Conservation (phyloP, 2,329 filamentous ascomycete genomes). For the Aspergillus jensenii region DNA sequence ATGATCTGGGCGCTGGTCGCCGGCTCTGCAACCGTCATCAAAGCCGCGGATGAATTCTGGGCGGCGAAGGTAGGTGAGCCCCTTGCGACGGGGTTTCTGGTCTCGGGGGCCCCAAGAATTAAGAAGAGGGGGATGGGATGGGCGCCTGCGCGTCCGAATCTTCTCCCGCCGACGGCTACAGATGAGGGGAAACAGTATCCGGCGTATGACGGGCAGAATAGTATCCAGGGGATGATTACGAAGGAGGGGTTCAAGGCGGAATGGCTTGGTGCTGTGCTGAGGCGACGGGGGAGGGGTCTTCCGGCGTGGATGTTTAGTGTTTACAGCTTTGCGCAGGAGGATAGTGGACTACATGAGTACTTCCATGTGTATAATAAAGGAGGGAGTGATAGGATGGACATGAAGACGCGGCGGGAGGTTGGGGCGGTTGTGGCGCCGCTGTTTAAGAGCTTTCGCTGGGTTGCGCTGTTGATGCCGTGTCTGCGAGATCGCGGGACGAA, state of each 20-base stretch:
- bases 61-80: not conserved
- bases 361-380: not conserved
- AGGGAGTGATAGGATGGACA: not conserved
- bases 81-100: slow-evolving; percentile 2
- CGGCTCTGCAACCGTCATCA: slow-evolving; percentile 3
- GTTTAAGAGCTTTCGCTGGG: slow-evolving; percentile 6
- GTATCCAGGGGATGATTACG: not conserved
- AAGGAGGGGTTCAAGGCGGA: slow-evolving; percentile 6
- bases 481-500: not conserved
- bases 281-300: not conserved
- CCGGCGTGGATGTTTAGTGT: not conserved
- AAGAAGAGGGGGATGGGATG: slow-evolving; percentile 6
- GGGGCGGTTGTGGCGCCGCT: slow-evolving; percentile 2
- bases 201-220: slow-evolving; percentile 6
- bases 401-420: not conserved
- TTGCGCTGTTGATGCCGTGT: slow-evolving; percentile 2
- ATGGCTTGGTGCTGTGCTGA: not conserved
- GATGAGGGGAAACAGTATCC: not conserved
- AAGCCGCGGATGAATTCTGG: slow-evolving; percentile 11
- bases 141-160: slow-evolving; percentile 14
- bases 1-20: slow-evolving; percentile 23
- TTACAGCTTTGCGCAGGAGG: not conserved
- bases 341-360: not conserved
- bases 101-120: slow-evolving; percentile 6
- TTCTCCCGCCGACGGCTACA: slow-evolving; percentile 3